Conservation (phyloP, 1,139 yeast genomes). For the Fermentozyma sake region DNA sequence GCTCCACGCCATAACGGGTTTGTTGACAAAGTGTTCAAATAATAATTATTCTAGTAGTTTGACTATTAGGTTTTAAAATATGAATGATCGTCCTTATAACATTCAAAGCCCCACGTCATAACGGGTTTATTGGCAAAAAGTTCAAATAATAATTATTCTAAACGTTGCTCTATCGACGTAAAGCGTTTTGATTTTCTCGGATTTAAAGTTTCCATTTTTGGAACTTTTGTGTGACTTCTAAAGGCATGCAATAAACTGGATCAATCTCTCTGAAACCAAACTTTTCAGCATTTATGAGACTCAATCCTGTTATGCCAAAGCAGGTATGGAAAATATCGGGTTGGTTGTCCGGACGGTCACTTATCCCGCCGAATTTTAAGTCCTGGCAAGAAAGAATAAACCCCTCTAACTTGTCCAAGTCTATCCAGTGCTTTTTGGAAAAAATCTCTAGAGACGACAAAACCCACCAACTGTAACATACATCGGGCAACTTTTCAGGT, state of each 20-base stretch:
- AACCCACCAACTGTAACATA: slow-evolving; percentile 98
- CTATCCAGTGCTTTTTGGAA: slow-evolving; percentile 68
- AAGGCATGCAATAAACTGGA: slow-evolving; percentile 86
- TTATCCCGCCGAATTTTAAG: slow-evolving; percentile 74
- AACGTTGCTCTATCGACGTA: too few relatives aligned
- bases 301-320: slow-evolving; percentile 84
- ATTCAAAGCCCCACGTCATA: too few relatives aligned
- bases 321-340: slow-evolving; percentile 91
- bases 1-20: too few relatives aligned
- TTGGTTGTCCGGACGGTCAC: slow-evolving; percentile 87
- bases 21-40: too few relatives aligned
- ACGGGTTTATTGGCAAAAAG: too few relatives aligned
- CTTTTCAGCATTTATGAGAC: slow-evolving; percentile 59
- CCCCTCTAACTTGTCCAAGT: slow-evolving; percentile 49
- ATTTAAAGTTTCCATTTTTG: too few relatives aligned
- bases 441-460: slow-evolving; percentile 72
- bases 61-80: too few relatives aligned
- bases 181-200: too few relatives aligned
- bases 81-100: too few relatives aligned
- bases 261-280: slow-evolving; percentile 55
- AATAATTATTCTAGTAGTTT: too few relatives aligned
- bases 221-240: slow-evolving; percentile 40
- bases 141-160: too few relatives aligned
- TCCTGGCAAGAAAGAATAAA: slow-evolving; percentile 84
- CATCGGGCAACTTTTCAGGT: slow-evolving; percentile 94